These are phyloP conservation scores for Meira nashicola DNA, from an alignment of 1,284 basidiomycete genomes.

Conservation along the genomic window DNA sequence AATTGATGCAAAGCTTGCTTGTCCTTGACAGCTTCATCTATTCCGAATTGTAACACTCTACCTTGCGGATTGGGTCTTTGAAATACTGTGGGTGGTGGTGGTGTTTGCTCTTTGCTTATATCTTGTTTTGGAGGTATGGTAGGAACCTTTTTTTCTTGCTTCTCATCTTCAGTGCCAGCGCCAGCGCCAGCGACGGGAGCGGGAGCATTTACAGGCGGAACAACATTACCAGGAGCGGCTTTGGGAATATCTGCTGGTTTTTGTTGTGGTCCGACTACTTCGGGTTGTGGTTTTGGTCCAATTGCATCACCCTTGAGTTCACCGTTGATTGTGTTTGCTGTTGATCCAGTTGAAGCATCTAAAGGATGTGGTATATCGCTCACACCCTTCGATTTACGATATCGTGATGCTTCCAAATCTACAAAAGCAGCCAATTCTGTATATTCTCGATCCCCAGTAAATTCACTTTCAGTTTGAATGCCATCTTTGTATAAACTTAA, in stretches of 20 bases:
- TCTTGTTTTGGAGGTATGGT: constrained; percentile 5
- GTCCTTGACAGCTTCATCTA: constrained; percentile 20
- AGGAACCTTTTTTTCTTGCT: neutral
- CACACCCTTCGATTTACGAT: constrained; percentile 28
- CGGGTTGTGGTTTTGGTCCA: neutral
- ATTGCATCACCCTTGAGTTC: neutral
- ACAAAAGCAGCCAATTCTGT: constrained; percentile 35
- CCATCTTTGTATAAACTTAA: constrained; percentile 45
- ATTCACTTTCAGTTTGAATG: constrained; percentile 21
- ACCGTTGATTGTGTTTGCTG: neutral
- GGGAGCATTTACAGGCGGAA: constrained; percentile 1
- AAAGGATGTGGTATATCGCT: constrained; percentile 13
- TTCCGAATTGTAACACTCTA: constrained; percentile 35
- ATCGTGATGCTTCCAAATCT: constrained; percentile 30
- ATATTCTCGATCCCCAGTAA: constrained; percentile 37
- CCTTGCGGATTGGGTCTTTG: constrained; percentile 37
- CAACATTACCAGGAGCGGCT: constrained; percentile 6
- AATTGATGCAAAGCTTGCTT: constrained; percentile 27
- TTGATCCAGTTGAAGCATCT: neutral
- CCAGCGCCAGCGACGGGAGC: neutral
- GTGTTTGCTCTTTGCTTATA: neutral
- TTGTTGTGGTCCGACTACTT: neutral
- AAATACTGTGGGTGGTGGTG: constrained; percentile 17
- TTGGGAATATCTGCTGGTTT: neutral
- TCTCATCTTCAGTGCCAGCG: neutral